Evolutionary conservation across 139 green algal species (phyloP).

Genomic region (Deuterostichococcus epilithicus): DNA sequence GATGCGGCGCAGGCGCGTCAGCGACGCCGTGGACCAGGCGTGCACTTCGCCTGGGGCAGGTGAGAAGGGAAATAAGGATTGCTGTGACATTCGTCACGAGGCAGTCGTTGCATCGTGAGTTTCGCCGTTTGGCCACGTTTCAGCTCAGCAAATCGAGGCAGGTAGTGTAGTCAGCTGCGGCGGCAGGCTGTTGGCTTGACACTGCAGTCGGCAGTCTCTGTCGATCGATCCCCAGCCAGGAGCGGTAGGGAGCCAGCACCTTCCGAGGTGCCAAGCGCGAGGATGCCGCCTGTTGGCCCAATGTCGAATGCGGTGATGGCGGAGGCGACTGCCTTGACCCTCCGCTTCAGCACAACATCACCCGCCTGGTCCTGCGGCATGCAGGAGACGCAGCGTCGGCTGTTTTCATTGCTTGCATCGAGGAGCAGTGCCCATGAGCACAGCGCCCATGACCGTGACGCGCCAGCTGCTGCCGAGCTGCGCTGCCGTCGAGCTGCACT

Average conservation of each 20-base stretch:
- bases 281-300: background rate
- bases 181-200: background rate
- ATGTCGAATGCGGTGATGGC: slow-evolving; percentile 30
- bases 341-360: slow-evolving; percentile 4
- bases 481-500: no score
- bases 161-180: no score
- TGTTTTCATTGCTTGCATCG: no score
- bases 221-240: no score
- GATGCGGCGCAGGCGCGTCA: slow-evolving; percentile 13
- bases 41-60: slow-evolving; percentile 15
- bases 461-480: no score
- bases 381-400: no score
- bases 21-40: background rate
- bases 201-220: background rate
- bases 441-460: no score
- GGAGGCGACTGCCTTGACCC: background rate
- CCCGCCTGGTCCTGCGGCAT: slow-evolving; percentile 7
- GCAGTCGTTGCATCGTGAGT: background rate
- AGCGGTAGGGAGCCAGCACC: background rate
- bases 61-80: background rate
- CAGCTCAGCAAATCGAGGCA: background rate
- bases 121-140: background rate
- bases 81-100: background rate
- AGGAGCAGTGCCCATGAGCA: no score
- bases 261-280: slow-evolving; percentile 18